phyloP scores from a whole-genome alignment of 2,329 filamentous ascomycete genomes.

The Aspergillus tubingensis region DNA sequence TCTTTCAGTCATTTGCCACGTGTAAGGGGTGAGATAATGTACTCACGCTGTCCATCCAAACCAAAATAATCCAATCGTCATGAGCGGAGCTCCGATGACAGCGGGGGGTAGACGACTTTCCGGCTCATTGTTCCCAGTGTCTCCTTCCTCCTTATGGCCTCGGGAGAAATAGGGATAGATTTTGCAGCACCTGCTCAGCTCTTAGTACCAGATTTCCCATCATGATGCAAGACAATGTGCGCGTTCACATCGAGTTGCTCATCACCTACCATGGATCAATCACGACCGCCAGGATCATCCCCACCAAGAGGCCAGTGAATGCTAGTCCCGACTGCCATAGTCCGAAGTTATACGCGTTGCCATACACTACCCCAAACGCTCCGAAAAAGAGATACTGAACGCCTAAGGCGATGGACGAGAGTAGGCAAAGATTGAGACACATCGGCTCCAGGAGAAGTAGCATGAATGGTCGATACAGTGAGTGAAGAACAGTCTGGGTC shows the following conservation, averaged over 20 bases:
- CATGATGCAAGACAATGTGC: neutral
- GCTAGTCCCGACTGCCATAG: slow-evolving; percentile 73
- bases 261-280: neutral
- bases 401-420: slow-evolving; percentile 76
- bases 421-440: slow-evolving; percentile 74
- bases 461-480: slow-evolving; percentile 68
- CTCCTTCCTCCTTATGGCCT: neutral
- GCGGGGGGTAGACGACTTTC: slow-evolving; percentile 77
- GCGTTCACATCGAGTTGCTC: neutral
- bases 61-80: slow-evolving; percentile 77
- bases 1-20: neutral
- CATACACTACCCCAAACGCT: slow-evolving; percentile 76
- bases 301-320: slow-evolving; percentile 59
- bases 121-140: slow-evolving; percentile 55
- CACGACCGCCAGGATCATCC: slow-evolving; percentile 46
- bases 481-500: slow-evolving; percentile 30
- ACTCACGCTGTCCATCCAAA: slow-evolving; percentile 81
- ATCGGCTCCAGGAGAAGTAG: slow-evolving; percentile 79
- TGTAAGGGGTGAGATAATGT: neutral
- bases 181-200: neutral
- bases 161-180: neutral
- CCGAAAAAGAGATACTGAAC: slow-evolving; percentile 87
- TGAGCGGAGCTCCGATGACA: slow-evolving; percentile 68
- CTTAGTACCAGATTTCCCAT: neutral
- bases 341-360: slow-evolving; percentile 70